Conservation (phyloP, 176 grass and related monocot genomes). For the Oryza rufipogon region DNA sequence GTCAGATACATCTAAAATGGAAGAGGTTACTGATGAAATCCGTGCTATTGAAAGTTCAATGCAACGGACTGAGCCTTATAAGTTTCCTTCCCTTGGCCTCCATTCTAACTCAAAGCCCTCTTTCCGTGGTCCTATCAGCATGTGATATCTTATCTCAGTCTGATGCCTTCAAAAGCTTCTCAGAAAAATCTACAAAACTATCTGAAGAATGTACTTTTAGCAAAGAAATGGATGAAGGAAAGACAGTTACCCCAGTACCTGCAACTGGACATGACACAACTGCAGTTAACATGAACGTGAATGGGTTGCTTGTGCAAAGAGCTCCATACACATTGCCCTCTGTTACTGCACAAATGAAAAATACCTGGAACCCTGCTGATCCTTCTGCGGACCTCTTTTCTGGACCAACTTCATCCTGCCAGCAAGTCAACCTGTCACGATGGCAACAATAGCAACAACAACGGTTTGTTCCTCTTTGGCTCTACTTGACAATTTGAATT, state of each 20-base stretch:
- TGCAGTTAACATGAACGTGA: slow-evolving; percentile 52
- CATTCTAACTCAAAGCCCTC: slow-evolving; percentile 51
- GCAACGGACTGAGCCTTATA: slow-evolving; percentile 76
- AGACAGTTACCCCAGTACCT: slow-evolving; percentile 43
- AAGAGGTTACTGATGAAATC: slow-evolving; percentile 82
- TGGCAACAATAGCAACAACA: slow-evolving; percentile 63
- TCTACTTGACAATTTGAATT: slow-evolving; percentile 24
- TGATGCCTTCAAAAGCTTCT: slow-evolving; percentile 81
- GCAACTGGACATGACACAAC: slow-evolving; percentile 54
- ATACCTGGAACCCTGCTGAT: slow-evolving; percentile 78
- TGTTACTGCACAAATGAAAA: slow-evolving; percentile 74
- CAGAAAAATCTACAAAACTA: slow-evolving; percentile 71
- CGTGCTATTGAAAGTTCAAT: slow-evolving; percentile 72
- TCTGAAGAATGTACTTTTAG: slow-evolving; percentile 65
- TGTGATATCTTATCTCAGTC: slow-evolving; percentile 87
- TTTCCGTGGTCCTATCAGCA: slow-evolving; percentile 56
- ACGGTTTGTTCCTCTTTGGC: slow-evolving; percentile 47
- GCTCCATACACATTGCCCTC: slow-evolving; percentile 68
- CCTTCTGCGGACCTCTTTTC: slow-evolving; percentile 62
- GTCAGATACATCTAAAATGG: slow-evolving; percentile 64
- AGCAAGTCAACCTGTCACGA: slow-evolving; percentile 66
- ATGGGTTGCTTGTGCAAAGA: slow-evolving; percentile 60
- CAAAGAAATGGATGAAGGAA: slow-evolving; percentile 63
- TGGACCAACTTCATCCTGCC: slow-evolving; percentile 91
- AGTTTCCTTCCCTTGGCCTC: slow-evolving; percentile 81